Evolutionary conservation across 805 yeast genomes (phyloP), one percentile per base, ranked within the genome.

Genomic region (Metschnikowia dekortorum): DNA sequence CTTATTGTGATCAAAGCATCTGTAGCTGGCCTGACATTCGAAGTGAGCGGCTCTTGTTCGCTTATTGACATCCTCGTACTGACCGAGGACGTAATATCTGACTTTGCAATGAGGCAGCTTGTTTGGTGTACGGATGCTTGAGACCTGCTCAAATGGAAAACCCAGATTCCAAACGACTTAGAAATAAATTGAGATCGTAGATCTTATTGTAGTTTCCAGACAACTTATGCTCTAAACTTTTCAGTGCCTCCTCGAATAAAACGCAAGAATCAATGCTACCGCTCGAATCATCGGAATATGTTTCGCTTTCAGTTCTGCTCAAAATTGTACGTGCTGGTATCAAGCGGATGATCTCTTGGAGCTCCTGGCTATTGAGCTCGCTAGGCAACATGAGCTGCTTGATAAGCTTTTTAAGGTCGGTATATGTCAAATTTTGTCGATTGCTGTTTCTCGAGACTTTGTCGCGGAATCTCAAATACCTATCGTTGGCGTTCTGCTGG

Each of bases 1-100:
- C 99, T 80, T 6, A 94, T 77, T 0, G 99, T 94, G 39, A 94
- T 68, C 11, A 89, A 81, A 0, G 96, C 84, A 63, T 82, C 84
- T 3, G 83, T 74, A 28, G 77, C 79, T 11, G 94, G 96, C 52
- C 88, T 80, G 10, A 82, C 85, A 14, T 83, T 82, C 1, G 95
- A 86, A 0, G 96, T 88, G 49, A 89, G 70, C 0, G 96, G 96
- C 61, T 59, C 61, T 7, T 51, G 51, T 8, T 39, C 46, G 30
- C 44, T 46, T 34, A 34, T 14, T 7, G 40, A 44, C 40, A 44
- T 44, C 28, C 35, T 28, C 16, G 10, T 44, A 6, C 11, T 16
- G 33, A 33, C 11, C 13, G 29, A 11, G 28, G 6, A 9, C 3
- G 28, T 30, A 35, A 5, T 8, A 18, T 18, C 18, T 32, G 14